Base-by-base conservation (phyloP, 2,329 filamentous ascomycete species). In the Beauveria bassiana region DNA sequence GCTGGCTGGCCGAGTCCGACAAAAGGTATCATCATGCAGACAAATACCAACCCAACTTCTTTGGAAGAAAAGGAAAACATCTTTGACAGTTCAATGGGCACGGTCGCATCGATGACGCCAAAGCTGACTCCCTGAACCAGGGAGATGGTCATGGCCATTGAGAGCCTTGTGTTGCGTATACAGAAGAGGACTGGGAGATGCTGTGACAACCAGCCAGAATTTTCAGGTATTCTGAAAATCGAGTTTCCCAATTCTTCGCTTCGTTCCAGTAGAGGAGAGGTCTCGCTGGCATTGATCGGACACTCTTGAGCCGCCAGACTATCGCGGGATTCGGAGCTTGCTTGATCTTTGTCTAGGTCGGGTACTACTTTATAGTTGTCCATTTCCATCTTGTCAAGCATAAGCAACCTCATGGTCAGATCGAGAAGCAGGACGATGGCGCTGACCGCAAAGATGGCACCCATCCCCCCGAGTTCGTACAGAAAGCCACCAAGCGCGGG, bases 331-430 rank as follows among this genome's bases (percentile, higher is more conserved):
- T 57, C 24, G 14, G 42, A 34, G 2, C 2, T 16, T 22, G 54
- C 28, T 1, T 20, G 24, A 9, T 24, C 26, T 7, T 34, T 28
- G 12, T 47, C 38, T 5, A 12, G 18, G 18, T 54, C 54, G 5
- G 18, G 12, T 20, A 38, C 54, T 43, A 38, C 54, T 4, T 47
- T 9, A 20, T 57, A 57, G 3, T 34, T 34, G n/a, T 47, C 42
- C 54, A 57, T 57, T 20, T 57, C 54, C 42, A 57, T 3, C 10
- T 47, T 47, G 12, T 57, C 54, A 8, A 57, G 54, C 54, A 57
- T 38, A 5, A 57, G 42, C 26, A 57, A 28, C 7, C 54, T 10
- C 54, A 57, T 57, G n/a, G 26, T 26, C 2, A 57, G 26, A 22
- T 57, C 54, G 1, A 57, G 3, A 4, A 57, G 42, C 18, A 57